These are phyloP conservation scores for Aspergillus sp. DNA, from an alignment of 2,329 filamentous ascomycete genomes.

Conservation along the genomic window DNA sequence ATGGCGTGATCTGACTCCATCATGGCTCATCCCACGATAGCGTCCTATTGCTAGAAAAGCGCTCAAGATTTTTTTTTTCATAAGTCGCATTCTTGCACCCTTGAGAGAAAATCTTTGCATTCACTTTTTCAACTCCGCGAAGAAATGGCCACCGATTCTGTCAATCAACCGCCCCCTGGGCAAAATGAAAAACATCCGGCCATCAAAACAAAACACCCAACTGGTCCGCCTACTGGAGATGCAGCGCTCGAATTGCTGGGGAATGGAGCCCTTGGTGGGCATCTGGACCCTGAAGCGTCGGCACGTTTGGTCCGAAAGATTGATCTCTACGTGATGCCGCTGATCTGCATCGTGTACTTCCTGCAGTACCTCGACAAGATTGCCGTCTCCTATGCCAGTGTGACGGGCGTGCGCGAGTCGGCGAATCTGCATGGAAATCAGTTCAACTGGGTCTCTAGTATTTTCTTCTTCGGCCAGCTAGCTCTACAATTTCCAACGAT, in stretches of 20 bases:
- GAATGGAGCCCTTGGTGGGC: background rate
- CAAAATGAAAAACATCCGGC: conserved; percentile 12
- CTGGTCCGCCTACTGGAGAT: background rate
- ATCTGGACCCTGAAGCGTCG: conserved; percentile 9
- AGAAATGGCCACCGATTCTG: background rate
- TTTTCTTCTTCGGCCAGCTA: conserved; percentile 22
- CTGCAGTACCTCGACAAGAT: conserved; percentile 31
- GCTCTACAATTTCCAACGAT: conserved; percentile 41
- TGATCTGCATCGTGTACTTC: conserved; percentile 33
- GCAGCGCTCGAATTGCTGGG: conserved; percentile 5
- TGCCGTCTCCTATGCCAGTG: conserved; percentile 25
- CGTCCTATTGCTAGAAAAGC: background rate
- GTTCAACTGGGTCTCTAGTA: conserved; percentile 46
- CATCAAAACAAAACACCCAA: background rate
- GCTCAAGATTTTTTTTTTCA: background rate
- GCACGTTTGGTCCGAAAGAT: conserved; percentile 26
- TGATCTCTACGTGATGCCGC: conserved; percentile 30
- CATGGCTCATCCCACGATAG: background rate
- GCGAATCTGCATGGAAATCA: conserved; percentile 41
- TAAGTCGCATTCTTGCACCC: background rate
- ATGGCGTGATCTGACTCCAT: background rate
- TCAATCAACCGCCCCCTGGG: background rate
- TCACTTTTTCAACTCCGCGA: too few species aligned
- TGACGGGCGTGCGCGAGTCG: conserved; percentile 29
- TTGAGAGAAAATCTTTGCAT: too few species aligned